Evolutionary conservation across 2,329 filamentous ascomycete genomes (phyloP), one percentile per base, ranked within the genome.

Genomic region (Aureobasidium vineae): DNA sequence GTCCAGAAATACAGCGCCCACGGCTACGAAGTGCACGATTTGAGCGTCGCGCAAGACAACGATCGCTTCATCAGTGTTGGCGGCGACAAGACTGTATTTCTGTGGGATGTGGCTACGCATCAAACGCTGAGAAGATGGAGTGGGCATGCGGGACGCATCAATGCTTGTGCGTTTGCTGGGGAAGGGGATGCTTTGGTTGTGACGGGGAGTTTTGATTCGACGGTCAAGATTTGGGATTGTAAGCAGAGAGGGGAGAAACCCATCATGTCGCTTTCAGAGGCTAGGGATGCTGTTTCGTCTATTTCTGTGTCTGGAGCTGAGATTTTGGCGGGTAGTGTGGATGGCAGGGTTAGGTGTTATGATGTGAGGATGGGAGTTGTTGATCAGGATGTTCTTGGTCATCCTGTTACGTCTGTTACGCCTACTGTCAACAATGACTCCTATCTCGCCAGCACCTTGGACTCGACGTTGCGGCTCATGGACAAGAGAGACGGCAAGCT

Each of bases 1-100:
- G 91, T 99, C 74, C 93, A 97, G 78, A 90, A 87, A 41, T 99
- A 97, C 80, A 82, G 88, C 41, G 91, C 90, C 2, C 95, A 99
- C 79, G 93, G 92, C 71, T 97, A 99, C 80, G 90, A 93, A 72
- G 90, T 99, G 8, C 88, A 97, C 68, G 90, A 91, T 70, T 83
- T 99, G 45, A 83, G 85, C 63, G 89, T 97, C 59, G 77, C 81
- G 21, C 74, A 81, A 28, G 89, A 92, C 79, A 99, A 99, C 78
- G 85, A 91, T 70, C 87, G 87, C 50, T 97, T 99, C 77, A 89
- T 88, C 11, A 93, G 89, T n/a, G 86, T 87, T 1, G 95, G 95
- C 71, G 95, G 95, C 67, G 95, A 99, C 80, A 90, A 94, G 72
- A 84, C 86, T 68, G 92, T 97, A 0, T 97, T 97, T 75, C 83